Evolutionary conservation across 257 asterid species (phyloP).

Genomic region (Solanum sitiens): DNA sequence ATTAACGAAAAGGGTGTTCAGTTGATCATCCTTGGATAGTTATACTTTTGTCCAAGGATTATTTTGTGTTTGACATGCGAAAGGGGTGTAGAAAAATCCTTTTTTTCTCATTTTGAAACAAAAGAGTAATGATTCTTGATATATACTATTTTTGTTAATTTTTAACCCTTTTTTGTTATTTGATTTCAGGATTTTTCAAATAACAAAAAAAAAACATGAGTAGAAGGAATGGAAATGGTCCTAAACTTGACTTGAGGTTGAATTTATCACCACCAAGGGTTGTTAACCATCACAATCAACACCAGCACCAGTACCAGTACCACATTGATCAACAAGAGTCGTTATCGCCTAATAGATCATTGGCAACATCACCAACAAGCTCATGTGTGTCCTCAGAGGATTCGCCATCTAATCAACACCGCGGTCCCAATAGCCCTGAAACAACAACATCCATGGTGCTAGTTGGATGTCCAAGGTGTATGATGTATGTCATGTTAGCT

Average conservation of each 20-base stretch:
- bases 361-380: constrained; percentile 28
- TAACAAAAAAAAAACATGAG: constrained; percentile 14
- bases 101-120: not conserved
- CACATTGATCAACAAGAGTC: not conserved
- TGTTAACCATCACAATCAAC: not conserved
- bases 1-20: not conserved
- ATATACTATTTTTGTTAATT: not conserved
- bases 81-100: not conserved
- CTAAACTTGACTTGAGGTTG: constrained; percentile 33
- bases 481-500: constrained; percentile 83
- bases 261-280: constrained; percentile 35
- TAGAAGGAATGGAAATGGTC: constrained; percentile 25
- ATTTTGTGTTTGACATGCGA: not conserved
- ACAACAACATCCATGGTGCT: constrained; percentile 23
- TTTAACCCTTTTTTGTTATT: not conserved
- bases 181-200: not conserved
- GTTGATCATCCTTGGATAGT: not conserved
- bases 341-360: constrained; percentile 20
- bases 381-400: constrained; percentile 60
- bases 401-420: constrained; percentile 34
- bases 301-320: not conserved
- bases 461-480: constrained; percentile 81
- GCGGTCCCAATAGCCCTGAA: constrained; percentile 29
- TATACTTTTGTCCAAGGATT: not conserved
- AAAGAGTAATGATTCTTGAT: not conserved